phyloP scores from a whole-genome alignment of 1,139 yeast genomes.

The Trichomonascaceae sp. region DNA sequence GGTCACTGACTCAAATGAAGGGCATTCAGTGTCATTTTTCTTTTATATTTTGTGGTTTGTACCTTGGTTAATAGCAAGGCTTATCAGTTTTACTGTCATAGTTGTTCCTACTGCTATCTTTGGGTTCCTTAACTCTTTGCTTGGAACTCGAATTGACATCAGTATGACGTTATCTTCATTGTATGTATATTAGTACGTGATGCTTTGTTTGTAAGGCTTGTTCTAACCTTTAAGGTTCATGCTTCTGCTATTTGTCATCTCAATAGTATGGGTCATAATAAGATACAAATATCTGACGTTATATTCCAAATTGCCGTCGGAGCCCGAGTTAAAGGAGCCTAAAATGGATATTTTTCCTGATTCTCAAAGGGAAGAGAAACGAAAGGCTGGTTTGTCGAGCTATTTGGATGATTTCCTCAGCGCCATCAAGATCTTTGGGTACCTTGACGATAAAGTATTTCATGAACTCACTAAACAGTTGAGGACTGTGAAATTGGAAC shows the following conservation, averaged over 20 bases:
- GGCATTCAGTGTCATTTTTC: background rate
- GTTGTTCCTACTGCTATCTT: background rate
- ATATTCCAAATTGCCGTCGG: constrained; percentile 48
- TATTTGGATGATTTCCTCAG: constrained; percentile 84
- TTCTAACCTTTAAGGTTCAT: constrained; percentile 13
- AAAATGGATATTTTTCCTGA: constrained; percentile 40
- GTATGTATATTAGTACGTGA: constrained; percentile 16
- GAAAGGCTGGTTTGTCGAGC: constrained; percentile 41
- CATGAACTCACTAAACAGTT: constrained; percentile 88
- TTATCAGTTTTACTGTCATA: constrained; percentile 1
- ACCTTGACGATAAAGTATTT: constrained; percentile 81
- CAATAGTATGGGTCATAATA: constrained; percentile 36
- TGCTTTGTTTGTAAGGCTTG: background rate
- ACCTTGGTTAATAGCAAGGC: constrained; percentile 4
- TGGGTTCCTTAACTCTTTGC: background rate
- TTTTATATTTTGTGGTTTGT: constrained; percentile 1
- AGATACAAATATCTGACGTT: constrained; percentile 47
- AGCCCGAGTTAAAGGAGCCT: constrained; percentile 41
- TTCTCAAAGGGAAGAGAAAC: constrained; percentile 31
- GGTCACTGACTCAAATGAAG: background rate
- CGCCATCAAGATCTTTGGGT: constrained; percentile 92
- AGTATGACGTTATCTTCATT: constrained; percentile 20
- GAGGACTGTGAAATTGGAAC: constrained; percentile 78
- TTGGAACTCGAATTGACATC: constrained; percentile 3
- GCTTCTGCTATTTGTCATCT: constrained; percentile 15